Conservation (phyloP, 73 alveolate species). For the Paramecium tetraurelia region DNA sequence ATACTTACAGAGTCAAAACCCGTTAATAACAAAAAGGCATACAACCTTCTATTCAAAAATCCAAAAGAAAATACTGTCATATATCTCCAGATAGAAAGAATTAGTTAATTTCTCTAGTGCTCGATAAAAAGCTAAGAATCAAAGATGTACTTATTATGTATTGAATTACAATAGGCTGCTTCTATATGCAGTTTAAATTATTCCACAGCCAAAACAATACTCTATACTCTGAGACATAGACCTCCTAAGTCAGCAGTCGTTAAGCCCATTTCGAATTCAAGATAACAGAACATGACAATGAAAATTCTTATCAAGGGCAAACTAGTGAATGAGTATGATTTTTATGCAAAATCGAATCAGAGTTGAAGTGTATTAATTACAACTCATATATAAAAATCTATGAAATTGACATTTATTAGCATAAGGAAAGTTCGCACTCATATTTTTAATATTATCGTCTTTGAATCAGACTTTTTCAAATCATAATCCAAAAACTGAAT, state of each 20-base stretch:
- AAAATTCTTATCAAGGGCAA: background rate
- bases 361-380: background rate
- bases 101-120: background rate
- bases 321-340: conserved; percentile 4
- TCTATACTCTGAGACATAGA: conserved; percentile 3
- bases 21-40: background rate
- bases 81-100: background rate
- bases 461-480: background rate
- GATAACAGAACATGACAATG: background rate
- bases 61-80: conserved; percentile 35
- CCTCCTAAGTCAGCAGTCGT: background rate
- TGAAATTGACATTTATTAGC: background rate
- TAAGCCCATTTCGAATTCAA: background rate
- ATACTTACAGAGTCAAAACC: background rate
- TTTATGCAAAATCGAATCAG: background rate
- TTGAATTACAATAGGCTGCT: background rate
- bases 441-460: background rate
- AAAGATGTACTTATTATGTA: conserved; percentile 7
- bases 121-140: background rate
- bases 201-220: conserved; percentile 40
- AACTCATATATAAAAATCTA: background rate
- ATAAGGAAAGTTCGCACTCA: background rate
- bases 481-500: background rate
- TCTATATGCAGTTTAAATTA: background rate
- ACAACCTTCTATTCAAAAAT: background rate